phyloP scores from a whole-genome alignment of 2,329 filamentous ascomycete species.

The Paecilomyces variotii region DNA sequence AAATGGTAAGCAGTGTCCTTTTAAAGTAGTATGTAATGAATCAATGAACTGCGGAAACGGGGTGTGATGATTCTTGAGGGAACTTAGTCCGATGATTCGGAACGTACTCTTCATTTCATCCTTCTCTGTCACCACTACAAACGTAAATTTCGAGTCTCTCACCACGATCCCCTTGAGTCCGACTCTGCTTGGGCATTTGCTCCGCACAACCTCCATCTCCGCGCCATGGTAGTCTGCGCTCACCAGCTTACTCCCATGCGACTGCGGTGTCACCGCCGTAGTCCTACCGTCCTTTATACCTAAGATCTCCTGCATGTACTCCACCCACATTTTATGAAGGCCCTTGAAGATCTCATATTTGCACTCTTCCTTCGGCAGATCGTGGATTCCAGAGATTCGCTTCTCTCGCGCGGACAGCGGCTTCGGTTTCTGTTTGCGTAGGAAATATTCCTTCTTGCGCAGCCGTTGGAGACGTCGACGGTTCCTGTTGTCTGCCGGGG shows the following conservation, averaged over 20 bases:
- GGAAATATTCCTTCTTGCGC: slow-evolving; percentile 40
- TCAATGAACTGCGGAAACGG: background rate
- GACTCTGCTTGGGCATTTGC: slow-evolving; percentile 71
- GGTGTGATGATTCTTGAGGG: background rate
- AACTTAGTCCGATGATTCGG: too few species aligned
- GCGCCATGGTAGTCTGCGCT: slow-evolving; percentile 91
- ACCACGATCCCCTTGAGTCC: slow-evolving; percentile 81
- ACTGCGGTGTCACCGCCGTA: slow-evolving; percentile 47
- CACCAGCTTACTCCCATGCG: slow-evolving; percentile 54
- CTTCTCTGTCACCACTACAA: slow-evolving; percentile 70
- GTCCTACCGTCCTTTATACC: slow-evolving; percentile 42
- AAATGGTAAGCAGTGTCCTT: slow-evolving; percentile 1
- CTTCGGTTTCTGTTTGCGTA: slow-evolving; percentile 46
- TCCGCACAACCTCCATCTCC: slow-evolving; percentile 70
- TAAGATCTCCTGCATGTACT: slow-evolving; percentile 76
- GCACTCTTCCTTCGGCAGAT: slow-evolving; percentile 59
- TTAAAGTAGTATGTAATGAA: background rate
- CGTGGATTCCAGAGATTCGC: slow-evolving; percentile 63
- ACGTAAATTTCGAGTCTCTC: slow-evolving; percentile 75
- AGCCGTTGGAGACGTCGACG: slow-evolving; percentile 45
- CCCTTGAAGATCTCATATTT: slow-evolving; percentile 71
- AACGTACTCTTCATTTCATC: slow-evolving; percentile 60
- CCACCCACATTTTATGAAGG: slow-evolving; percentile 70
- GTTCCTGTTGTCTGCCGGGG: slow-evolving; percentile 42
- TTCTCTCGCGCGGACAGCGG: slow-evolving; percentile 77